Evolutionary conservation across 805 yeast genomes (phyloP).

Genomic region (Hanseniaspora opuntiae): DNA sequence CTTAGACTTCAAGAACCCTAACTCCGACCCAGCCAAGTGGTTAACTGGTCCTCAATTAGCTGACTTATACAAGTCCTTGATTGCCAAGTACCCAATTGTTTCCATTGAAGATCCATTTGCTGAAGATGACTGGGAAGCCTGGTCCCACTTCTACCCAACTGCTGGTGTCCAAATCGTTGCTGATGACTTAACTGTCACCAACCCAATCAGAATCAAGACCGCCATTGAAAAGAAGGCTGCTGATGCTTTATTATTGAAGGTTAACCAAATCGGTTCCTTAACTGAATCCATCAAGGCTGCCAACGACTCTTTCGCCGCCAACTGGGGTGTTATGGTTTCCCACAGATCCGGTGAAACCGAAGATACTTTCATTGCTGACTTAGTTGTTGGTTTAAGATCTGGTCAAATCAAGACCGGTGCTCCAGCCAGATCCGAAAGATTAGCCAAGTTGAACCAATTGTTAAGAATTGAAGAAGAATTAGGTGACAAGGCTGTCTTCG

Average conservation of each 20-base stretch:
- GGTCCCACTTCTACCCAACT: conserved; percentile 74
- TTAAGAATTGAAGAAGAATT: conserved; percentile 97
- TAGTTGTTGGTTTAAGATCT: conserved; percentile 92
- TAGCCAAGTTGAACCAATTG: conserved; percentile 96
- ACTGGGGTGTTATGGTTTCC: conserved; percentile 99
- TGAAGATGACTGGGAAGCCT: conserved; percentile 98
- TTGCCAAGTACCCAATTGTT: conserved; percentile 89
- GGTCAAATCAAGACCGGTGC: conserved; percentile 99
- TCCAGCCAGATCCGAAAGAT: conserved; percentile 99
- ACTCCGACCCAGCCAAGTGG: conserved; percentile 83
- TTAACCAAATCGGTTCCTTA: conserved; percentile 95
- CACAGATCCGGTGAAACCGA: conserved; percentile 99
- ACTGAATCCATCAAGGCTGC: conserved; percentile 96
- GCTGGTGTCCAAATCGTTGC: conserved; percentile 82
- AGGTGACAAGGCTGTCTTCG: conserved; percentile 93
- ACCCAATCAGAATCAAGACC: conserved; percentile 84
- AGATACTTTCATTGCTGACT: conserved; percentile 95
- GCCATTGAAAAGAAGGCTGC: conserved; percentile 96
- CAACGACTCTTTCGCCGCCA: conserved; percentile 82
- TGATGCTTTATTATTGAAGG: conserved; percentile 88
- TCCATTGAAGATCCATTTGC: conserved; percentile 98
- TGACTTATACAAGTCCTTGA: conserved; percentile 62
- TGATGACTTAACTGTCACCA: conserved; percentile 97
- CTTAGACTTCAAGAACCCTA: conserved; percentile 95
- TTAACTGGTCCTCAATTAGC: conserved; percentile 79